A percentile compares a stretch with the other conserved stretches of the same genome.
These are phyloP conservation scores for Clavulina sp. DNA, from an alignment of 768 basidiomycete species.

Conservation along the genomic window DNA sequence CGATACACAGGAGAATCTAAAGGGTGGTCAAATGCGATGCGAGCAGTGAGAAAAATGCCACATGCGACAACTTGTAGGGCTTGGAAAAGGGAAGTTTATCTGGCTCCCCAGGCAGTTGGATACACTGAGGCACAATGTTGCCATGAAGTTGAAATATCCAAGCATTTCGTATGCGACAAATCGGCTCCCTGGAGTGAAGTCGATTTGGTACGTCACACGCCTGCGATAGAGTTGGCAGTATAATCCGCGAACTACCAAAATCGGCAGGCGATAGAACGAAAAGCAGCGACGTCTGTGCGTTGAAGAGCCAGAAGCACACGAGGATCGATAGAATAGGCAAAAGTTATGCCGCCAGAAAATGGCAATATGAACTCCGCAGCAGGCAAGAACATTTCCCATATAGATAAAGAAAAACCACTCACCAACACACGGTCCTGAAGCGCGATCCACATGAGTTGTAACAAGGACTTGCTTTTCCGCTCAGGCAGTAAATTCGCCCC, in stretches of 20 bases:
- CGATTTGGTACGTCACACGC: no score
- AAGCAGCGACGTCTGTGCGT: no score
- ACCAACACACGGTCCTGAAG: slow-evolving; percentile 84
- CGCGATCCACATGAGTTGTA: slow-evolving; percentile 69
- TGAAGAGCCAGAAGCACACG: no score
- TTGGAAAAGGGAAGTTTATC: neutral
- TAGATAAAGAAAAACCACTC: slow-evolving; percentile 16
- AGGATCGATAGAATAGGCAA: no score
- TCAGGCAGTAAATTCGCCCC: slow-evolving; percentile 60
- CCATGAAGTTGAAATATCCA: no score
- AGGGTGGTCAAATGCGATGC: no score
- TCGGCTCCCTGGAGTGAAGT: no score
- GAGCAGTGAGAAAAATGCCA: neutral
- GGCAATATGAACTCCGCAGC: neutral
- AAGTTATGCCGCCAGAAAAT: neutral
- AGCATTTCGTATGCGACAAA: no score
- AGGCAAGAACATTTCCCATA: neutral
- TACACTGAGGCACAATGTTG: no score
- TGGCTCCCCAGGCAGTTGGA: slow-evolving; percentile 1
- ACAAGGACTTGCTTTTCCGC: slow-evolving; percentile 48
- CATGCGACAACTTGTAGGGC: neutral
- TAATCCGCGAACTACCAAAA: no score
- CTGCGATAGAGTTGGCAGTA: no score
- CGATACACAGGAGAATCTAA: slow-evolving; percentile 76
- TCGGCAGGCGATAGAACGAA: no score